phyloP scores from a whole-genome alignment of 345 rosid genomes.

The Populus alba region DNA sequence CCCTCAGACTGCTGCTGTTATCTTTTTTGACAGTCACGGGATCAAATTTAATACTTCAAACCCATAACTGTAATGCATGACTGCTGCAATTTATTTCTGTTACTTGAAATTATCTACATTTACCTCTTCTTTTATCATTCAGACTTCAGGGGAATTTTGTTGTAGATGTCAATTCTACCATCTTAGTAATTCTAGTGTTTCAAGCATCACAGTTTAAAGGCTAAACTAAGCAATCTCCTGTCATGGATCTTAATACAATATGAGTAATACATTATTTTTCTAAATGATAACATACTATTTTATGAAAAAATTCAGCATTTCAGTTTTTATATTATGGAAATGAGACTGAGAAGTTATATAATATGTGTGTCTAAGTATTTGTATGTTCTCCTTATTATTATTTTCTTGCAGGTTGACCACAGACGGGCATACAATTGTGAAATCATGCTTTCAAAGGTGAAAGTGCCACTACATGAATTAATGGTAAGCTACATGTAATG shows the following conservation, averaged over 20 bases:
- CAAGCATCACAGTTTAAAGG: neutral
- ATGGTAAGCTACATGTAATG: conserved; percentile 49
- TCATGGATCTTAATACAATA: neutral
- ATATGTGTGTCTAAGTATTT: neutral
- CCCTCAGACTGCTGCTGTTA: neutral
- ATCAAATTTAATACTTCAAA: neutral
- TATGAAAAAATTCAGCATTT: neutral
- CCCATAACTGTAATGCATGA: neutral
- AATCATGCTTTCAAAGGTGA: conserved; percentile 98
- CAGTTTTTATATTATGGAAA: neutral
- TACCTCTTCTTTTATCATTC: neutral
- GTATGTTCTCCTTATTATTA: neutral
- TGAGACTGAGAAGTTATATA: neutral
- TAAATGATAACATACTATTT: neutral
- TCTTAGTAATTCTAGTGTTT: neutral
- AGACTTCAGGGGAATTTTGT: neutral
- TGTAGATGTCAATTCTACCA: neutral
- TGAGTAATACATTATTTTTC: neutral
- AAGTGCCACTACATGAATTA: conserved; percentile 74
- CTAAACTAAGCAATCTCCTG: neutral
- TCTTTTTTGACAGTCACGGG: neutral
- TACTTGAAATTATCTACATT: neutral
- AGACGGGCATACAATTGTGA: conserved; percentile 96
- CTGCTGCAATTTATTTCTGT: neutral
- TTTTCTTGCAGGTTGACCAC: conserved; percentile 73